Evolutionary conservation across 352 stramenopile species (phyloP).

Genomic region (Blastocystis sp.): DNA sequence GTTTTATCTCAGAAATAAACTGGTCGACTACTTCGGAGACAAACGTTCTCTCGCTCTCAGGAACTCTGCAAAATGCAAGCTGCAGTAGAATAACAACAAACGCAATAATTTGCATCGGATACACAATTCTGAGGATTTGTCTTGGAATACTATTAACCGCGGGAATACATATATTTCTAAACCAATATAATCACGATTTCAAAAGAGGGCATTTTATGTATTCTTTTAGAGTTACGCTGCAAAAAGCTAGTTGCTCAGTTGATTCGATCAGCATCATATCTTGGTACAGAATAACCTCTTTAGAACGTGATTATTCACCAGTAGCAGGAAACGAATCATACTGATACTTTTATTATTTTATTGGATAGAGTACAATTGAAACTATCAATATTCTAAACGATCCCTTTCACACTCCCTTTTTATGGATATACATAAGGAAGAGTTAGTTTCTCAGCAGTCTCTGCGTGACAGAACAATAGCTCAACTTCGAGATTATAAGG

Average conservation of each 20-base stretch:
- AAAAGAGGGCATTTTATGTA: too few species aligned
- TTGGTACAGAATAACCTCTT: too few species aligned
- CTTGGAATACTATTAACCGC: background rate
- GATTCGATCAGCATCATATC: too few species aligned
- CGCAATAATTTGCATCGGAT: background rate
- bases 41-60: constrained; percentile 62
- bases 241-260: too few species aligned
- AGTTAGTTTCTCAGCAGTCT: background rate
- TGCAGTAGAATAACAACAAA: background rate
- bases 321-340: too few species aligned
- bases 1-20: constrained; percentile 56
- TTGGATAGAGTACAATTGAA: too few species aligned
- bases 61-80: background rate
- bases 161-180: background rate
- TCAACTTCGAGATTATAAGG: background rate
- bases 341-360: too few species aligned
- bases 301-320: too few species aligned
- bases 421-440: background rate
- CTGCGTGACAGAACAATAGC: background rate
- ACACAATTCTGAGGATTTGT: background rate
- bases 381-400: too few species aligned
- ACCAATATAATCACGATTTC: too few species aligned
- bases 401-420: too few species aligned
- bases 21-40: constrained; percentile 58
- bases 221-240: too few species aligned